phyloP scores from a whole-genome alignment of 208 protist species.

The Acanthamoeba lenticulata region DNA sequence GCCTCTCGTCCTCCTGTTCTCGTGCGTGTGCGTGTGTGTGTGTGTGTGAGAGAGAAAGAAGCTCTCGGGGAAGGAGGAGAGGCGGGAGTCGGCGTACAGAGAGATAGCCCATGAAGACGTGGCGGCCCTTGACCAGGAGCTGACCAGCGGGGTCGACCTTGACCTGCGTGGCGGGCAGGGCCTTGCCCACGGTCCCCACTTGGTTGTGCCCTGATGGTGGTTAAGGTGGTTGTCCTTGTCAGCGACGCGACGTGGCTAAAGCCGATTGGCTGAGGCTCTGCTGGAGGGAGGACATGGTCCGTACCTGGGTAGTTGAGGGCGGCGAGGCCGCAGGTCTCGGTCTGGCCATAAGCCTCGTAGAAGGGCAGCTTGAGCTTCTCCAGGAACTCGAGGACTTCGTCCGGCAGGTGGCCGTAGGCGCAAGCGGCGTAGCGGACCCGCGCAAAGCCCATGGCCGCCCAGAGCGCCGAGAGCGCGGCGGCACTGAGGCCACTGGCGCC shows the following conservation, averaged over 20 bases:
- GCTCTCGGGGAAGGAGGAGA: not conserved
- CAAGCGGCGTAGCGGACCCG: not conserved
- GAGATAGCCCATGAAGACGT: slow-evolving; percentile 32
- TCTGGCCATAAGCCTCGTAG: not conserved
- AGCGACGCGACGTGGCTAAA: no score
- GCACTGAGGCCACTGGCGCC: not conserved
- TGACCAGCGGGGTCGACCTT: not conserved
- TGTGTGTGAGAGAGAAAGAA: not conserved
- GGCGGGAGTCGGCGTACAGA: not conserved
- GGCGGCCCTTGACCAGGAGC: not conserved
- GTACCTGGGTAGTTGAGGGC: not conserved
- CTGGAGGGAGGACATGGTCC: no score
- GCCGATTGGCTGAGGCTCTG: no score
- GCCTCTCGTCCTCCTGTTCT: not conserved
- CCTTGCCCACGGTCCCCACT: not conserved
- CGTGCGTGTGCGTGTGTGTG: not conserved
- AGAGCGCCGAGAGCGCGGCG: not conserved
- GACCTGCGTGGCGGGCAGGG: not conserved
- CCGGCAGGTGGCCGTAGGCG: not conserved
- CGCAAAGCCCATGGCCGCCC: not conserved
- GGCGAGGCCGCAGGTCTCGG: not conserved
- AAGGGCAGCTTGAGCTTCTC: not conserved
- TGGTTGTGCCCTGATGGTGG: not conserved
- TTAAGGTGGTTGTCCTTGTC: no score
- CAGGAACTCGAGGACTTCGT: not conserved